A percentile compares a stretch with the other conserved stretches of the same genome.
Evolutionary conservation across 108 stramenopile genomes (phyloP).

Genomic region (Discostella stelligeroides): DNA sequence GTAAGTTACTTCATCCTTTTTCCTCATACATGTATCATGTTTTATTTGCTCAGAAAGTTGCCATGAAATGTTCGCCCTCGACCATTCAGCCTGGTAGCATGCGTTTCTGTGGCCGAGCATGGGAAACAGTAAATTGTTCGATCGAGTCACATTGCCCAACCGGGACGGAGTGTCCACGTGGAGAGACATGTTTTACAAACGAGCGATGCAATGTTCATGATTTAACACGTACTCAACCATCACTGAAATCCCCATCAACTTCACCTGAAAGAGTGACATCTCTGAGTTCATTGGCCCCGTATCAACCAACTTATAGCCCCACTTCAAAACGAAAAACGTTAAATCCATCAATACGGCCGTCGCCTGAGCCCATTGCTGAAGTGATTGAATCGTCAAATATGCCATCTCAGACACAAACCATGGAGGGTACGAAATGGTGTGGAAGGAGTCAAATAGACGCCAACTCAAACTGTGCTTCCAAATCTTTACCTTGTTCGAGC

Average conservation of each 20-base stretch:
- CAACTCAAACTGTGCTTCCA: background rate
- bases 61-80: too few species aligned
- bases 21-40: too few species aligned
- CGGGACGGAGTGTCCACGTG: background rate
- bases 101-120: background rate
- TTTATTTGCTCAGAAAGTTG: too few species aligned
- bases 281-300: background rate
- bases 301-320: background rate
- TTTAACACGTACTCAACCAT: background rate
- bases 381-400: background rate
- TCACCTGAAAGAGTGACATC: background rate
- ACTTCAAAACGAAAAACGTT: background rate
- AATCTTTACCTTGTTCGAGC: background rate
- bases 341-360: background rate
- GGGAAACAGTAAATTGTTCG: background rate
- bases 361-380: background rate
- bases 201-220: background rate
- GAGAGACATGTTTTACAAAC: background rate
- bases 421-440: background rate
- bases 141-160: constrained; percentile 2
- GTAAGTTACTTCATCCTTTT: background rate
- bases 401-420: background rate
- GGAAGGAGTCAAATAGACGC: background rate
- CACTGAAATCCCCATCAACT: background rate
- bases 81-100: too few species aligned